These are phyloP conservation scores for Fusarium pseudocircinatum DNA, from an alignment of 2,329 filamentous ascomycete genomes.

Conservation along the genomic window DNA sequence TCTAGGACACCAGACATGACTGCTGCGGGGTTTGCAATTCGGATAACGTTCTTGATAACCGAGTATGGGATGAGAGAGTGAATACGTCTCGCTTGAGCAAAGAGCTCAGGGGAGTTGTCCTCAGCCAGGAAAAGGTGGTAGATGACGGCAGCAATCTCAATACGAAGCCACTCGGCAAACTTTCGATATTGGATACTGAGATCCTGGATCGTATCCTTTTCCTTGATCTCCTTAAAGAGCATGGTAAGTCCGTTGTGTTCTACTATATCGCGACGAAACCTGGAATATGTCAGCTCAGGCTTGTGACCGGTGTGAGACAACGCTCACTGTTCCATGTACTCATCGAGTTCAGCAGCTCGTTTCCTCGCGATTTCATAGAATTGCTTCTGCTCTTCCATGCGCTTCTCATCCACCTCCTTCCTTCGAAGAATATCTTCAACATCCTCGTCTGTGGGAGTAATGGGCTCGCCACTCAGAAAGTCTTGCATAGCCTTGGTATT, in stretches of 20 bases:
- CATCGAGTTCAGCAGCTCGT: conserved; percentile 90
- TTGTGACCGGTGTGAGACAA: background rate
- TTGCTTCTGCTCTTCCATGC: conserved; percentile 89
- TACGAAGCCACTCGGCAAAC: conserved; percentile 97
- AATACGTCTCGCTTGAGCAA: conserved; percentile 92
- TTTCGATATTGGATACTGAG: conserved; percentile 96
- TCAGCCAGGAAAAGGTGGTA: conserved; percentile 98
- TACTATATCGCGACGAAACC: conserved; percentile 74
- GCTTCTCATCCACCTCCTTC: conserved; percentile 85
- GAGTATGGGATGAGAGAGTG: conserved; percentile 95
- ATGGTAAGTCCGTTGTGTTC: conserved; percentile 85
- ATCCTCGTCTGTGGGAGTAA: conserved; percentile 83
- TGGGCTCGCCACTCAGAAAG: conserved; percentile 79
- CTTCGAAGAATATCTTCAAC: conserved; percentile 80
- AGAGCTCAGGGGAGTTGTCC: conserved; percentile 96
- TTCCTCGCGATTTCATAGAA: conserved; percentile 97
- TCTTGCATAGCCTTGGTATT: conserved; percentile 84
- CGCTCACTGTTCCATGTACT: conserved; percentile 93
- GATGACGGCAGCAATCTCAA: conserved; percentile 94
- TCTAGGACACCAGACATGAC: conserved; percentile 98
- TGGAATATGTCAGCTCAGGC: conserved; percentile 43
- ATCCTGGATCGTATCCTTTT: conserved; percentile 87
- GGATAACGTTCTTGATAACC: conserved; percentile 94
- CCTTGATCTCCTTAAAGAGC: conserved; percentile 91
- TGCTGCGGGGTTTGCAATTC: conserved; percentile 93